Percentiles rank a stretch among this genome's conserved stretches.
phyloP scores from a whole-genome alignment of 1,139 yeast species.

The Kluyveromyces sp. region DNA sequence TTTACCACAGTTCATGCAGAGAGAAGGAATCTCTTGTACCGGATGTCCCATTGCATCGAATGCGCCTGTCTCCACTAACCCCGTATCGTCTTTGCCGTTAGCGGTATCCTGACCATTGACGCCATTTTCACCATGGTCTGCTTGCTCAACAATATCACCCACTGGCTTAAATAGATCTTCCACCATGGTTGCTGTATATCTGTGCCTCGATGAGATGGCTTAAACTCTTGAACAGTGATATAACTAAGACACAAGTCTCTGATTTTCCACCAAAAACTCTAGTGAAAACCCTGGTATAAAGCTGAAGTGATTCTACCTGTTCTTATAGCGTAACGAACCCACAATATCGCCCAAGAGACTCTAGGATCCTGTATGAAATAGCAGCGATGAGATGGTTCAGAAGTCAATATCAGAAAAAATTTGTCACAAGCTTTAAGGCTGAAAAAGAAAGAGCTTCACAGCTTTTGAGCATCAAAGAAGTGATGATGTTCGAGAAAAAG shows the following conservation, averaged over 20 bases:
- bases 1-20: constrained; percentile 93
- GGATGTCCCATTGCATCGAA: constrained; percentile 85
- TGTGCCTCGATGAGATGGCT: no score
- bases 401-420: no score
- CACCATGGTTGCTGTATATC: neutral
- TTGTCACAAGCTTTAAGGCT: neutral
- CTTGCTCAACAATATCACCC: constrained; percentile 48
- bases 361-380: no score
- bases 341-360: no score
- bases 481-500: no score
- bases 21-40: constrained; percentile 87
- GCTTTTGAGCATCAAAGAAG: neutral
- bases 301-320: no score
- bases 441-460: neutral
- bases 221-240: no score
- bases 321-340: no score
- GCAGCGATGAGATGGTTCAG: neutral
- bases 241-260: no score
- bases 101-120: constrained; percentile 1
- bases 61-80: constrained; percentile 51
- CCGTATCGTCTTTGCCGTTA: constrained; percentile 24
- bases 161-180: constrained; percentile 49
- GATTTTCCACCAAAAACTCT: no score
- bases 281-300: no score
- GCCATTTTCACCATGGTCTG: constrained; percentile 21